Base-by-base conservation (phyloP, 2,329 filamentous ascomycete species). In the Colletotrichum higginsianum region DNA sequence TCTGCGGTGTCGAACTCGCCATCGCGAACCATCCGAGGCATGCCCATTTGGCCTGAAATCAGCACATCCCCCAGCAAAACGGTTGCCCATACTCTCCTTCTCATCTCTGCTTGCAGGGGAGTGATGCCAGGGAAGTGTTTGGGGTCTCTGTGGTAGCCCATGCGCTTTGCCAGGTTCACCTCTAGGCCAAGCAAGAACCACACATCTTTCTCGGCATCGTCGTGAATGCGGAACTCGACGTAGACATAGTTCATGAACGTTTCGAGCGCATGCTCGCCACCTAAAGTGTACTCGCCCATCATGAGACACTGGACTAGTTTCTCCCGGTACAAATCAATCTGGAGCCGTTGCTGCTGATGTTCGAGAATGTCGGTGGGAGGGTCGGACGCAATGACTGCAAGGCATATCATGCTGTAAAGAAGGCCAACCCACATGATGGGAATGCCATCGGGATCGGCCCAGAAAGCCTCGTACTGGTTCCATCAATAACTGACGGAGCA, bases 101-200 rank as follows among this genome's bases (percentile, higher is more conserved):
- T 79, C 84, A 87, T 87, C 73, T 87, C 85, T 2, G 81, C 80
- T 0, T 81, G 73, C 46, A 86, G 84, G 0, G 79, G 76, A 0
- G 81, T 79, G 35, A 87, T 81, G 7, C 75, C 77, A 0, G 78
- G 76, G 72, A 85, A 86, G 57, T 84, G 80, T 6, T 77, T 80
- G 0, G 83, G 79, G 68, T 87, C 86, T 64, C 84, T 75, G 70
- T 87, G 85, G 65, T 85, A 84, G 0, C 82, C 83, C 81, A 82
- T 83, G 6, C 79, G 79, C 71, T 84, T 75, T 42, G 79, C 78
- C 0, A 84, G 61, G 9, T 81, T 79, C 0, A 84, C 78, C 0
- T 78, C 76, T 0, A 78, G 77, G 2, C 77, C 82, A 15, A 80
- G 64, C 0, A 84, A 71, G 3, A 82, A 79, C 75, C 77, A 77